Evolutionary conservation across 2,329 filamentous ascomycete genomes (phyloP).

Genomic region (Talaromyces marneffei): DNA sequence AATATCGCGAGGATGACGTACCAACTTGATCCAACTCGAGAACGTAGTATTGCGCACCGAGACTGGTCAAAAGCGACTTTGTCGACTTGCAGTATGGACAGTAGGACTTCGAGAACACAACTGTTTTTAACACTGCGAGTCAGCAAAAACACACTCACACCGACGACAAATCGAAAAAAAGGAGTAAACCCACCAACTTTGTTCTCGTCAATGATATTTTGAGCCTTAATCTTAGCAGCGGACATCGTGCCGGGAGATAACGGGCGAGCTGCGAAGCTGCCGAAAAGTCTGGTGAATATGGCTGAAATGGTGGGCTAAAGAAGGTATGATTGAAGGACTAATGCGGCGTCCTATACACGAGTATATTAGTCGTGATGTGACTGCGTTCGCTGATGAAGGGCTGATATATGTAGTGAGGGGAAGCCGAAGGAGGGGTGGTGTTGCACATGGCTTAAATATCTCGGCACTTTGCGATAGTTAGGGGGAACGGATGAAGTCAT

Average conservation of each 20-base stretch:
- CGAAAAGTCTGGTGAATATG: slow-evolving; percentile 68
- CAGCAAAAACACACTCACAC: not conserved
- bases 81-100: slow-evolving; percentile 85
- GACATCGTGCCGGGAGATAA: slow-evolving; percentile 65
- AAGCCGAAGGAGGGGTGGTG: not conserved
- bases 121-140: slow-evolving; percentile 36
- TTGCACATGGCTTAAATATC: not conserved
- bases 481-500: not conserved
- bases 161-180: not conserved
- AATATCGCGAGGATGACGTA: slow-evolving; percentile 43
- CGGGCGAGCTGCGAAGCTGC: slow-evolving; percentile 42
- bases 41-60: slow-evolving; percentile 65
- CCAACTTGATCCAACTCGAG: slow-evolving; percentile 82
- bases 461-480: not conserved
- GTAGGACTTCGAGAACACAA: slow-evolving; percentile 95
- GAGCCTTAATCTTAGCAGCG: slow-evolving; percentile 74
- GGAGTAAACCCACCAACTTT: slow-evolving; percentile 60
- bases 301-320: slow-evolving; percentile 53
- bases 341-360: not conserved
- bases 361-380: not conserved
- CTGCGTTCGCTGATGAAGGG: not conserved
- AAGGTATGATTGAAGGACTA: not conserved
- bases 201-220: slow-evolving; percentile 84
- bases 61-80: slow-evolving; percentile 66
- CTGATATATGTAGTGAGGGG: not conserved